A percentile compares a stretch with the other conserved stretches of the same genome.
Conservation (phyloP, 1,139 yeast species). For the Magnusiomyces suaveolens region DNA sequence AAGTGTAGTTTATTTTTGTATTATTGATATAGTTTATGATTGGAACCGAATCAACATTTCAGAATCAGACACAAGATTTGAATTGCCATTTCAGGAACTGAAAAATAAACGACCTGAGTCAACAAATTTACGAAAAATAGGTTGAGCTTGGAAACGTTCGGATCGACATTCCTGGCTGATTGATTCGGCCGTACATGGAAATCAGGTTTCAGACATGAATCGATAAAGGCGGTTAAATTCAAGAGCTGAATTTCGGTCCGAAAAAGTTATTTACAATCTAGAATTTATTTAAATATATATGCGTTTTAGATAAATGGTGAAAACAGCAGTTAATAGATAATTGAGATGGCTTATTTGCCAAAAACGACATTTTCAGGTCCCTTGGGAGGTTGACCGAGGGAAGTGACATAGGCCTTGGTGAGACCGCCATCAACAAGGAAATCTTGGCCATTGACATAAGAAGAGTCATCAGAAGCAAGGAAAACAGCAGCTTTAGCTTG, state of each 20-base stretch:
- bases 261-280: not conserved
- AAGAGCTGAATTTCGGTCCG: too few species aligned
- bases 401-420: slow-evolving; percentile 29
- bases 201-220: too few species aligned
- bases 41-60: not conserved
- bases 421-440: slow-evolving; percentile 77
- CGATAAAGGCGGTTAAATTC: too few species aligned
- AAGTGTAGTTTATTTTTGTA: not conserved
- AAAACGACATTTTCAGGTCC: slow-evolving; percentile 28
- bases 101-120: too few species aligned
- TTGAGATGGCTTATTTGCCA: slow-evolving; percentile 17
- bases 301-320: too few species aligned
- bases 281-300: too few species aligned
- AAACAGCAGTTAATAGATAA: not conserved
- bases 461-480: slow-evolving; percentile 67
- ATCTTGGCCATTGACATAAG: slow-evolving; percentile 78
- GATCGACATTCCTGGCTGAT: too few species aligned
- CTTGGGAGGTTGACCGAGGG: slow-evolving; percentile 21
- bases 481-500: slow-evolving; percentile 77
- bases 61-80: too few species aligned
- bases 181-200: too few species aligned
- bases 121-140: too few species aligned
- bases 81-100: too few species aligned
- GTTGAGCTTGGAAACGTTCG: too few species aligned
- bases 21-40: not conserved